These are phyloP conservation scores for Lactarius pseudohatsudake DNA, from an alignment of 768 basidiomycete species.

Conservation along the genomic window DNA sequence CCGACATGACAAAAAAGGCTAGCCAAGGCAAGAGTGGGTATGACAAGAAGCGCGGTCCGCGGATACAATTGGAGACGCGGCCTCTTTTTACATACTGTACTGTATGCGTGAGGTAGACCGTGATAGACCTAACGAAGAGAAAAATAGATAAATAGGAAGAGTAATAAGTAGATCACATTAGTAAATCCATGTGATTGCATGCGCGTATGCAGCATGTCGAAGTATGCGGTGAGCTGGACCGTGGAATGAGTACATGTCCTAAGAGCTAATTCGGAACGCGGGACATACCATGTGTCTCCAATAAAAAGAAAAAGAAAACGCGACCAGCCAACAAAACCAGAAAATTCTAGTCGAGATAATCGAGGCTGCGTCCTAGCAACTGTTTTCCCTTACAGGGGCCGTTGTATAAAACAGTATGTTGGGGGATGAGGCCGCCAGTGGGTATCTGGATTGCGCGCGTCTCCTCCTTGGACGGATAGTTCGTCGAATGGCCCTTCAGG, in stretches of 20 bases:
- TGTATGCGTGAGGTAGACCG: neutral
- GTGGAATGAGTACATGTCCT: neutral
- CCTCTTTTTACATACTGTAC: neutral
- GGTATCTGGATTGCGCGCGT: slow-evolving; percentile 33
- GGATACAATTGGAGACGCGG: neutral
- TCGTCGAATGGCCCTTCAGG: slow-evolving; percentile 30
- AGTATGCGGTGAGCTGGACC: neutral
- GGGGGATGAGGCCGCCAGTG: slow-evolving; percentile 29
- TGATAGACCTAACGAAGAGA: neutral
- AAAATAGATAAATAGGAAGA: neutral
- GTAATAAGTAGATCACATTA: neutral
- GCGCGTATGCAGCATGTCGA: neutral
- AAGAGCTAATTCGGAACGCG: neutral
- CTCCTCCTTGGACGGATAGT: slow-evolving; percentile 29
- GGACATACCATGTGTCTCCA: neutral
- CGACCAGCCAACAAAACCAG: neutral
- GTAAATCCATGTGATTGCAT: neutral
- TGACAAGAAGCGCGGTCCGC: neutral
- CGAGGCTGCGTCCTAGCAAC: neutral
- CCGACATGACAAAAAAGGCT: neutral
- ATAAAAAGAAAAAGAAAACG: neutral
- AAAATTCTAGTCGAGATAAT: slow-evolving; percentile 18
- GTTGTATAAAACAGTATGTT: slow-evolving; percentile 28
- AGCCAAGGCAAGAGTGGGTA: neutral
- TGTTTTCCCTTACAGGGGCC: slow-evolving; percentile 27